phyloP scores from a whole-genome alignment of 2,329 filamentous ascomycete genomes.

The Amesomyces nigricolor region DNA sequence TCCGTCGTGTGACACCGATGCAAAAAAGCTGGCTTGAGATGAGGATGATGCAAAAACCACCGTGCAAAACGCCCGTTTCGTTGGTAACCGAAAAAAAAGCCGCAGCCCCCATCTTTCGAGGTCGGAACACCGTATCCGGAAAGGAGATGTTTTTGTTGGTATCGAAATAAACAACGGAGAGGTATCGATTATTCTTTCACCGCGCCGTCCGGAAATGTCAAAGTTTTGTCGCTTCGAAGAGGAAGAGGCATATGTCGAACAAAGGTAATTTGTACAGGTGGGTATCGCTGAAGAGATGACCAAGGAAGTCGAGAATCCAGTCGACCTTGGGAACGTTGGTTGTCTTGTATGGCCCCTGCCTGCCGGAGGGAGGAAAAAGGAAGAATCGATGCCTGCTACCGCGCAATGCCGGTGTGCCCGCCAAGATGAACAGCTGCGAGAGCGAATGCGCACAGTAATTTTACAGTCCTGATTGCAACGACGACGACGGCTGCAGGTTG shows the following conservation, averaged over 20 bases:
- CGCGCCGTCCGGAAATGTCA: slow-evolving; percentile 29
- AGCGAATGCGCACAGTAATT: slow-evolving; percentile 35
- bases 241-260: slow-evolving; percentile 32
- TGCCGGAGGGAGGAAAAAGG: slow-evolving; percentile 37
- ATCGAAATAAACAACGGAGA: slow-evolving; percentile 26
- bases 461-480: slow-evolving; percentile 34
- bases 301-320: slow-evolving; percentile 27
- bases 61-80: slow-evolving; percentile 40
- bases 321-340: slow-evolving; percentile 26
- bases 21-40: slow-evolving; percentile 31
- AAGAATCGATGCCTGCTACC: slow-evolving; percentile 41
- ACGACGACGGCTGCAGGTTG: slow-evolving; percentile 33
- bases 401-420: slow-evolving; percentile 42
- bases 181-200: slow-evolving; percentile 33
- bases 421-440: slow-evolving; percentile 45
- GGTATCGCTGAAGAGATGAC: slow-evolving; percentile 20
- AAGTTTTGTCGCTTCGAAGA: slow-evolving; percentile 28
- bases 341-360: slow-evolving; percentile 25
- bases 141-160: slow-evolving; percentile 26
- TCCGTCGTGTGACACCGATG: slow-evolving; percentile 47
- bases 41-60: slow-evolving; percentile 37
- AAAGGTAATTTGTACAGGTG: slow-evolving; percentile 31
- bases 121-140: slow-evolving; percentile 34
- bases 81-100: slow-evolving; percentile 26
- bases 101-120: slow-evolving; percentile 39